Evolutionary conservation across 176 grass and related monocot genomes (phyloP), one percentile per base, ranked within the genome.

Genomic region (Stipa capillata): DNA sequence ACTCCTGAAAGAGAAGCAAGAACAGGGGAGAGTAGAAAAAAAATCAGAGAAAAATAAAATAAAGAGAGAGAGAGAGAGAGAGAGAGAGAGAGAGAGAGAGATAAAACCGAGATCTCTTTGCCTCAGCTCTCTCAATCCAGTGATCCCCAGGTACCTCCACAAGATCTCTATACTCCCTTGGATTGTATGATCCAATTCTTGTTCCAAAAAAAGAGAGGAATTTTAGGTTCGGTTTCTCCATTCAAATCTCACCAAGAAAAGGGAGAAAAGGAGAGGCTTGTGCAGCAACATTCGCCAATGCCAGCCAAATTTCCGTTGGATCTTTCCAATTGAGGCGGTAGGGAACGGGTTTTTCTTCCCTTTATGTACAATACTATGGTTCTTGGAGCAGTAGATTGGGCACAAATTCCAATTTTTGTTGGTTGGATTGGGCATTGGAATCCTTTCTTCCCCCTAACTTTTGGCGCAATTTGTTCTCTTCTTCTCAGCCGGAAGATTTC

Each of bases 1-100:
- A 47, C 65, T 77, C n/a, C 44, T 13, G 15, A 1, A 48, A 18
- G 4, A 29, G 74, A 84, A 79, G 75, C 67, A 80, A 84, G 76
- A 88, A 69, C 60, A 80, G 25, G 6, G 51, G 3, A 17, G 17
- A 9, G 39, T 8, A 37, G 17, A 57, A 5, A 58, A 52, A 61
- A 42, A 34, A 41, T 9, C 42, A 54, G 15, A 17, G 34, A 16
- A 27, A 11, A 57, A 21, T 16, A 34, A 28, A 13, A 21, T 50
- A 77, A 42, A 51, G 71, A 44, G 73, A 68, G 2, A 47, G 16
- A 28, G 7, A 73, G n/a, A n/a, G n/a, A n/a, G n/a, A 51, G 71
- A 44, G 73, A 68, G 2, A 47, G 16, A 28, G 7, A 73, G n/a
- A 51, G 71, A 44, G 73, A 68, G 2, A 47, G 16, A 28, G 7